phyloP scores from a whole-genome alignment of 1,139 yeast genomes.

The Kodamaea sp. region DNA sequence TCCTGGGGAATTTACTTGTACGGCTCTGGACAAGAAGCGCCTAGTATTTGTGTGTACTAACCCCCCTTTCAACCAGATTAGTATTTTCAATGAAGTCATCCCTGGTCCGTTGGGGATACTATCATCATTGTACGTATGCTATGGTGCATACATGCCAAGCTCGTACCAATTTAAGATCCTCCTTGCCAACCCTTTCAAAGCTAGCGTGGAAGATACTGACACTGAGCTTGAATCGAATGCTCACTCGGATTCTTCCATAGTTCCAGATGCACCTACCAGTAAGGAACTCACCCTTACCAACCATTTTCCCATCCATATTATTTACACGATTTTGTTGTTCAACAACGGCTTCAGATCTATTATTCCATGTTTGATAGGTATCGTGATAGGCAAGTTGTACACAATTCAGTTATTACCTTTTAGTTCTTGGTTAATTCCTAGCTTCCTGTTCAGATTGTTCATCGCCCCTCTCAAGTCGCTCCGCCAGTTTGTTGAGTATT shows the following conservation, averaged over 20 bases:
- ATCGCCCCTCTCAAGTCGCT: constrained; percentile 22
- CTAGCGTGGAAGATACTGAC: neutral
- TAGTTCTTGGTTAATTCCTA: constrained; percentile 53
- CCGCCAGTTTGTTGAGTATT: constrained; percentile 1
- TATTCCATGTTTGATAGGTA: constrained; percentile 56
- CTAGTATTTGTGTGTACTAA: constrained; percentile 2
- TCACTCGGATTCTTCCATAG: neutral
- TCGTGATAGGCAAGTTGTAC: constrained; percentile 59
- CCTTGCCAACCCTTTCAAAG: constrained; percentile 26
- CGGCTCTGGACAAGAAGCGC: neutral
- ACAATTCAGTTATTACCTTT: constrained; percentile 62
- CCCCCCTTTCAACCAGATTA: constrained; percentile 20
- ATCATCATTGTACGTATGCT: constrained; percentile 60
- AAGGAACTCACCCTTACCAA: constrained; percentile 50
- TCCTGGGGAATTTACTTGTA: constrained; percentile 16
- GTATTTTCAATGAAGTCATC: constrained; percentile 36
- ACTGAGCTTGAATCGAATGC: neutral
- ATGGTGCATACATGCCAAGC: constrained; percentile 58
- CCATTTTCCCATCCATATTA: constrained; percentile 55
- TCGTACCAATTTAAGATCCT: constrained; percentile 58
- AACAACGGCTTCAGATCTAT: constrained; percentile 56
- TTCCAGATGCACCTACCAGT: constrained; percentile 8
- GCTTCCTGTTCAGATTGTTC: constrained; percentile 23
- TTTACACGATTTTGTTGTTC: constrained; percentile 52
- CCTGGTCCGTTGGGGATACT: constrained; percentile 69